These are phyloP conservation scores for Lasiodiplodia theobromae DNA, from an alignment of 2,329 filamentous ascomycete genomes.

Conservation along the genomic window DNA sequence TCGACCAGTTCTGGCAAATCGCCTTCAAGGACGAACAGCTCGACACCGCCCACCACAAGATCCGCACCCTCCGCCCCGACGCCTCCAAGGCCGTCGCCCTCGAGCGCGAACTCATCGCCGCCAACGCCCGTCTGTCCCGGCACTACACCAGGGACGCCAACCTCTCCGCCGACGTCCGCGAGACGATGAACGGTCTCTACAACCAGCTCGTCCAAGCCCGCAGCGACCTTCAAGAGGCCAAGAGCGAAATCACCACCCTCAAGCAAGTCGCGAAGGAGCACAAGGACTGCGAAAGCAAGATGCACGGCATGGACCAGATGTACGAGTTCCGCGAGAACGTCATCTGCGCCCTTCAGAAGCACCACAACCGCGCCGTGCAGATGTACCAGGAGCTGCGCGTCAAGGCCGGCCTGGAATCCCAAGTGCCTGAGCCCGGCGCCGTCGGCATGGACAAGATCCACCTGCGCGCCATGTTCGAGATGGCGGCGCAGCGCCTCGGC, in stretches of 20 bases:
- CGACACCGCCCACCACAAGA: too few species aligned
- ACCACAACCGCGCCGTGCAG: background rate
- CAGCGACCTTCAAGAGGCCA: background rate
- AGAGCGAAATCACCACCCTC: background rate
- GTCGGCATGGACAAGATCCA: background rate
- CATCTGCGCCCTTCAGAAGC: background rate
- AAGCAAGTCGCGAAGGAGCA: background rate
- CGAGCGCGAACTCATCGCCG: too few species aligned
- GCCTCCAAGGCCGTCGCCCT: too few species aligned
- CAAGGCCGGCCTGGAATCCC: background rate
- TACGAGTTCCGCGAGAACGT: background rate
- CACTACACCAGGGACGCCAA: background rate
- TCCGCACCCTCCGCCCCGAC: too few species aligned
- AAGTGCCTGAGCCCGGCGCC: background rate
- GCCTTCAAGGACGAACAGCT: too few species aligned
- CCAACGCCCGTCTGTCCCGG: background rate
- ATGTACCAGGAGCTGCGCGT: background rate
- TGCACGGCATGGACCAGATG: background rate
- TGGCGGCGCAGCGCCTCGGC: background rate
- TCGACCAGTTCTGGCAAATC: too few species aligned
- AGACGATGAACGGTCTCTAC: fast-evolving
- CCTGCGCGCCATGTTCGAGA: background rate
- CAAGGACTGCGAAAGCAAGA: background rate
- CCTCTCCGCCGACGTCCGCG: too few species aligned
- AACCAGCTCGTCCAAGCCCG: background rate